phyloP scores from a whole-genome alignment of 148 eudicot species.

The Cornus suecica region DNA sequence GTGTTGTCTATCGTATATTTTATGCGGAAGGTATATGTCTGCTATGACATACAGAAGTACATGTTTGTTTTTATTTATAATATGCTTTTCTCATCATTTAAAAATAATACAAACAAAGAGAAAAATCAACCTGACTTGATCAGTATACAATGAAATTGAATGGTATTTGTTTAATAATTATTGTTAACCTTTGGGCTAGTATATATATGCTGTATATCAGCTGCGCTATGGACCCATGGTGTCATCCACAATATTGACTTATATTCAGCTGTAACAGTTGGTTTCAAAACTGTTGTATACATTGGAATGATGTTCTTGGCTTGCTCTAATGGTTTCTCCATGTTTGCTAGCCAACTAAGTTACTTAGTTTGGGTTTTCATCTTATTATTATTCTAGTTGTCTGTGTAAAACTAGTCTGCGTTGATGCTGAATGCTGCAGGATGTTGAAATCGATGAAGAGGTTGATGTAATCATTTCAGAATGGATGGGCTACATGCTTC shows the following conservation, averaged over 20 bases:
- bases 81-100: too few species aligned
- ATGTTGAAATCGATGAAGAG: constrained; percentile 84
- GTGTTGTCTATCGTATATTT: too few species aligned
- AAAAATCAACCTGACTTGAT: too few species aligned
- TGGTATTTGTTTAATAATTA: neutral
- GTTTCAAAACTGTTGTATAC: neutral
- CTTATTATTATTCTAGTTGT: neutral
- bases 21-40: too few species aligned
- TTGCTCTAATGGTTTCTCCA: neutral
- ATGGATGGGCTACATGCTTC: constrained; percentile 99
- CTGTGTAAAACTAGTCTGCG: neutral
- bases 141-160: too few species aligned
- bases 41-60: too few species aligned
- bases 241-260: neutral
- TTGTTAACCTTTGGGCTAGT: neutral
- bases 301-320: neutral
- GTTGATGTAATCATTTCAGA: constrained; percentile 97
- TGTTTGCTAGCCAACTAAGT: neutral
- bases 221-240: neutral
- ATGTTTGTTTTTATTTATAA: too few species aligned
- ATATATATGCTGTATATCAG: neutral
- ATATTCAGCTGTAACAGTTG: neutral
- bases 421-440: constrained; percentile 47
- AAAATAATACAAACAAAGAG: too few species aligned
- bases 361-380: neutral